A percentile compares a stretch with the other conserved stretches of the same genome.
phyloP scores from a whole-genome alignment of 2,329 filamentous ascomycete genomes.

The Beauveria sp. region DNA sequence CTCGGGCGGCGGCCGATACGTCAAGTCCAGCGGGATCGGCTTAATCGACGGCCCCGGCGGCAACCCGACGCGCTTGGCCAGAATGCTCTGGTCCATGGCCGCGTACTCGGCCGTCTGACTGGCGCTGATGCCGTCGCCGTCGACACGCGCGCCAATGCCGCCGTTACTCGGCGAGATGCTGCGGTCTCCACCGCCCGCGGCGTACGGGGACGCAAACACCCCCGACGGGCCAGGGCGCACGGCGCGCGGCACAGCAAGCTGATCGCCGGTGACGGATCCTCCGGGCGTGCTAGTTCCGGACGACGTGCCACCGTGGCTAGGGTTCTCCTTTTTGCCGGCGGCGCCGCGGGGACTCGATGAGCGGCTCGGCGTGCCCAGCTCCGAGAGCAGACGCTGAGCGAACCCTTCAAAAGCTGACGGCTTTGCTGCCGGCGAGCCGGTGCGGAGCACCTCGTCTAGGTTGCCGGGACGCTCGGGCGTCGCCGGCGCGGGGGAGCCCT shows the following conservation, averaged over 20 bases:
- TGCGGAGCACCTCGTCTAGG: conserved; percentile 36
- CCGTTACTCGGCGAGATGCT: conserved; percentile 35
- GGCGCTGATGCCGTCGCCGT: conserved; percentile 28
- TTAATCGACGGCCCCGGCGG: conserved; percentile 36
- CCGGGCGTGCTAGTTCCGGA: conserved; percentile 25
- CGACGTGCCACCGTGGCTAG: conserved; percentile 19
- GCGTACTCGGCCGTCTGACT: conserved; percentile 54
- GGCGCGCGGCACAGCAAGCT: conserved; percentile 21
- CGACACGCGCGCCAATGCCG: conserved; percentile 22
- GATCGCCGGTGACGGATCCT: conserved; percentile 18
- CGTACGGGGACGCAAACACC: neutral
- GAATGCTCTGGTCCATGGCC: conserved; percentile 56
- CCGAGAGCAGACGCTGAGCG: conserved; percentile 54
- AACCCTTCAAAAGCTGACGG: conserved; percentile 52
- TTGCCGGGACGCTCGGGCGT: conserved; percentile 34
- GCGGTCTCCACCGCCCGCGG: conserved; percentile 18
- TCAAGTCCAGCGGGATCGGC: conserved; percentile 40
- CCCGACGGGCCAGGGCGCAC: conserved; percentile 23
- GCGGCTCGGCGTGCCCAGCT: conserved; percentile 47
- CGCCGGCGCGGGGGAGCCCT: conserved; percentile 23
- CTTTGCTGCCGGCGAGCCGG: conserved; percentile 44
- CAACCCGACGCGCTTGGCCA: conserved; percentile 46
- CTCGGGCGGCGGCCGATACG: conserved; percentile 12
- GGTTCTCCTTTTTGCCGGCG: conserved; percentile 37
- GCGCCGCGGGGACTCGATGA: conserved; percentile 36